These are phyloP conservation scores for Alternaria hordeiaustralica DNA, from an alignment of 2,329 filamentous ascomycete genomes.

Conservation along the genomic window DNA sequence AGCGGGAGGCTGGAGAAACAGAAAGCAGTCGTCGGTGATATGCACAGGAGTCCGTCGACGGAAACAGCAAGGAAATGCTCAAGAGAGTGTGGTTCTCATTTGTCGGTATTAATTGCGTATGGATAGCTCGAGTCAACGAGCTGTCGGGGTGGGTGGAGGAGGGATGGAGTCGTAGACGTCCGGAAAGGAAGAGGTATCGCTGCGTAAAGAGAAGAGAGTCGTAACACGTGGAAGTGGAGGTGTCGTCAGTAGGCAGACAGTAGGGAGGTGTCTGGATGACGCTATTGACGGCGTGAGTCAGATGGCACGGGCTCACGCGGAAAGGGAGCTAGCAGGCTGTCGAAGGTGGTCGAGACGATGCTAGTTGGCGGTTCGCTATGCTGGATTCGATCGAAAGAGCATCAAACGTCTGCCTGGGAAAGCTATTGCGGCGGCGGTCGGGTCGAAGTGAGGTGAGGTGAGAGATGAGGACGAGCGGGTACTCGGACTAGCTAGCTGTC, in stretches of 20 bases:
- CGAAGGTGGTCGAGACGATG: conserved; percentile 26
- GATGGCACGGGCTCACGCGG: conserved; percentile 40
- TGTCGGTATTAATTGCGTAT: conserved; percentile 50
- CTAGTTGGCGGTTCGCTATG: conserved; percentile 35
- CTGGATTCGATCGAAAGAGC: conserved; percentile 26
- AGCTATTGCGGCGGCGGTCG: conserved; percentile 22
- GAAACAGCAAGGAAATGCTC: conserved; percentile 50
- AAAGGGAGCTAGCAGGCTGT: conserved; percentile 32
- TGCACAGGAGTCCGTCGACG: conserved; percentile 48
- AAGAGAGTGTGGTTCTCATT: conserved; percentile 55
- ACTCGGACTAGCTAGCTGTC: conserved; percentile 23
- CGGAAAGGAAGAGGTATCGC: conserved; percentile 41
- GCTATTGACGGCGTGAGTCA: conserved; percentile 45
- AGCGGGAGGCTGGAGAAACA: conserved; percentile 32
- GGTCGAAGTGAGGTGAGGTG: conserved; percentile 20
- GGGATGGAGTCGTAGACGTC: conserved; percentile 37
- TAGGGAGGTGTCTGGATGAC: conserved; percentile 32
- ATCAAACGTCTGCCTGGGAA: conserved; percentile 34
- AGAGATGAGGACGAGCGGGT: conserved; percentile 20
- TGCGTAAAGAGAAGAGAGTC: conserved; percentile 49
- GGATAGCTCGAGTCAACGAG: conserved; percentile 51
- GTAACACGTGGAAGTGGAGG: conserved; percentile 49
- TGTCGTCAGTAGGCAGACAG: conserved; percentile 36
- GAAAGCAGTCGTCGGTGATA: conserved; percentile 49
- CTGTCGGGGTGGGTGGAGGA: conserved; percentile 31